These are phyloP conservation scores for Symbiodinium natans DNA, from an alignment of 73 alveolate species.

Conservation along the genomic window DNA sequence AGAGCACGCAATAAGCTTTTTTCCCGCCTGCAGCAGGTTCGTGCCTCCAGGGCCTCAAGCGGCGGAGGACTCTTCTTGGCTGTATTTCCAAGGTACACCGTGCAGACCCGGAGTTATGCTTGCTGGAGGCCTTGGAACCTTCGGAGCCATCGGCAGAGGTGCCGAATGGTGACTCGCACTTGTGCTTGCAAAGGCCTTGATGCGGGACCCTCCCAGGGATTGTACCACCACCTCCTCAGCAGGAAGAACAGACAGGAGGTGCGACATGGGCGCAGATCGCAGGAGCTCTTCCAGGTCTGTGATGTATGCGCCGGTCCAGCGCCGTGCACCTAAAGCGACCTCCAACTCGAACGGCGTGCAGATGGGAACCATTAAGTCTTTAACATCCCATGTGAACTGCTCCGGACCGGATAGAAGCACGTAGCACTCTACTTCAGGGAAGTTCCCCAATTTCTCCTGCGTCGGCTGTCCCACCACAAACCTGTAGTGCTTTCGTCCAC, in stretches of 20 bases:
- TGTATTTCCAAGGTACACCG: slow-evolving; percentile 90
- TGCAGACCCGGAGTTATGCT: slow-evolving; percentile 77
- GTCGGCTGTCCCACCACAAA: slow-evolving; percentile 88
- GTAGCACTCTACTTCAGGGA: slow-evolving; percentile 79
- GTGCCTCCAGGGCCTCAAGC: too few species aligned
- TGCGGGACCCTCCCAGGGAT: slow-evolving; percentile 35
- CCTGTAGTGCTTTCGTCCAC: slow-evolving; percentile 54
- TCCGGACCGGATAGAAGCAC: slow-evolving; percentile 80
- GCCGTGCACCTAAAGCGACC: slow-evolving; percentile 87
- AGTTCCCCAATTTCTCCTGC: slow-evolving; percentile 86
- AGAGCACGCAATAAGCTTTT: too few species aligned
- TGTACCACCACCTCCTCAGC: slow-evolving; percentile 42
- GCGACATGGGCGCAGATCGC: slow-evolving; percentile 53
- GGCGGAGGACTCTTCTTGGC: slow-evolving; percentile 87
- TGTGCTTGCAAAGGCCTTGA: slow-evolving; percentile 6
- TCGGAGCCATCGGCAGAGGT: background rate
- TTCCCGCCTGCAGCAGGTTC: too few species aligned
- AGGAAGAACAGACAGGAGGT: background rate
- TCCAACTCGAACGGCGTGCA: slow-evolving; percentile 90
- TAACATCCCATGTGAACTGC: slow-evolving; percentile 83
- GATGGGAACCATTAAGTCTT: slow-evolving; percentile 62
- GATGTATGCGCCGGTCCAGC: slow-evolving; percentile 84
- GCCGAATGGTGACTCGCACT: background rate
- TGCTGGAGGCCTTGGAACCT: slow-evolving; percentile 35
- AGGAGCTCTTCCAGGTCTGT: slow-evolving; percentile 83